phyloP scores from a whole-genome alignment of 2,329 filamentous ascomycete species.

The Lecanosticta acicola region DNA sequence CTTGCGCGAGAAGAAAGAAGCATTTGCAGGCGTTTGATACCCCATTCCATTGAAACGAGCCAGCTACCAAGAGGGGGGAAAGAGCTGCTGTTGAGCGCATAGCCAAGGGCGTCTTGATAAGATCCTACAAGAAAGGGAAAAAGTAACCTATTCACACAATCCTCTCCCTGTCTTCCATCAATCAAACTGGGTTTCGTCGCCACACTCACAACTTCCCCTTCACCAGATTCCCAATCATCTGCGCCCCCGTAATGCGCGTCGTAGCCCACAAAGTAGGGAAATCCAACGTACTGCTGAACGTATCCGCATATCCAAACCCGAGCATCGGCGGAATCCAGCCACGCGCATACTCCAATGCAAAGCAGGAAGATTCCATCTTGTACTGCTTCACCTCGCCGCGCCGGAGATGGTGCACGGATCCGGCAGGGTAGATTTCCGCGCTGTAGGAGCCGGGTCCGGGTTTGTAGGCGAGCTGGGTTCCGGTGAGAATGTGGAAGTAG shows the following conservation, averaged over 20 bases:
- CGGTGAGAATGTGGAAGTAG: slow-evolving; percentile 85
- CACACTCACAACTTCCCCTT: slow-evolving; percentile 59
- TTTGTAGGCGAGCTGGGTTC: slow-evolving; percentile 70
- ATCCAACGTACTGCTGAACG: slow-evolving; percentile 73
- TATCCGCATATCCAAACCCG: slow-evolving; percentile 81
- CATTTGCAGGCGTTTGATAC: background rate
- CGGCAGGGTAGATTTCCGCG: slow-evolving; percentile 64
- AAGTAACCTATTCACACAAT: too few relatives aligned
- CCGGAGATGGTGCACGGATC: slow-evolving; percentile 64
- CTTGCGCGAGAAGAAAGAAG: background rate
- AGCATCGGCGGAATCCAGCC: slow-evolving; percentile 94
- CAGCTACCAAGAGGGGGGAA: background rate
- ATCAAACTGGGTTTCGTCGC: too few relatives aligned
- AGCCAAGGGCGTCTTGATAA: background rate
- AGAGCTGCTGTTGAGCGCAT: background rate
- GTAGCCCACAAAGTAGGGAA: slow-evolving; percentile 79
- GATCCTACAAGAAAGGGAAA: background rate
- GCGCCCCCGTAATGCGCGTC: slow-evolving; percentile 63
- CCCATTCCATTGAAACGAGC: background rate
- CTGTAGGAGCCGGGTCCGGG: slow-evolving; percentile 54
- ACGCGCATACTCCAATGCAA: slow-evolving; percentile 75
- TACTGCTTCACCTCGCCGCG: slow-evolving; percentile 76
- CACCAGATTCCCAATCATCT: slow-evolving; percentile 70
- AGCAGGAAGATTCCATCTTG: slow-evolving; percentile 69
- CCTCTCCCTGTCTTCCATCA: too few relatives aligned